phyloP scores from a whole-genome alignment of 1,284 basidiomycete species.

The Puccinia novopanici region DNA sequence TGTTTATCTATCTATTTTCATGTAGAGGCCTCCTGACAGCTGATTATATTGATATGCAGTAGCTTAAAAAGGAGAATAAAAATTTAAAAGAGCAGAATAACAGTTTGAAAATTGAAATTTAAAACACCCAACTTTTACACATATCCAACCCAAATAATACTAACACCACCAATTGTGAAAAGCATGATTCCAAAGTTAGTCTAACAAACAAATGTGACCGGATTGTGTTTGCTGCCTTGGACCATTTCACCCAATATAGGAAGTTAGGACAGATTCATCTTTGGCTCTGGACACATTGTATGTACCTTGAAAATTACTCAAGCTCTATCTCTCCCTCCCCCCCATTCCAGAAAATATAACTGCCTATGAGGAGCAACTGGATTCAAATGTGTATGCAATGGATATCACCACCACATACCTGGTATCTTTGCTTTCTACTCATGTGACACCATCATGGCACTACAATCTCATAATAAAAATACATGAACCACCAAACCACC shows the following conservation, averaged over 20 bases:
- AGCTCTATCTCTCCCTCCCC: slow-evolving; percentile 64
- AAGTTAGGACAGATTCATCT: slow-evolving; percentile 66
- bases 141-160: too few species aligned
- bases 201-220: slow-evolving; percentile 70
- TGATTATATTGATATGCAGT: too few species aligned
- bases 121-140: too few species aligned
- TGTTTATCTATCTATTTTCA: too few species aligned
- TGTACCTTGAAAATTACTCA: slow-evolving; percentile 61
- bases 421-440: slow-evolving; percentile 38
- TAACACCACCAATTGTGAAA: too few species aligned
- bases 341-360: slow-evolving; percentile 63
- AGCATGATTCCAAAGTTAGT: slow-evolving; percentile 22
- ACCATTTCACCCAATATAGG: slow-evolving; percentile 68
- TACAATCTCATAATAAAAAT: slow-evolving; percentile 50
- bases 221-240: slow-evolving; percentile 66
- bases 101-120: too few species aligned
- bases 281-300: slow-evolving; percentile 63
- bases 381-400: slow-evolving; percentile 63
- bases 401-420: slow-evolving; percentile 60
- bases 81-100: too few species aligned
- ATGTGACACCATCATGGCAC: slow-evolving; percentile 34
- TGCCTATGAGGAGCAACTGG: slow-evolving; percentile 61
- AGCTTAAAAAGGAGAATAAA: too few species aligned
- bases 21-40: too few species aligned
- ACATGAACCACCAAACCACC: slow-evolving; percentile 23